Evolutionary conservation across 164 flowering plant species (phyloP).

Genomic region (Pachysandra terminalis): DNA sequence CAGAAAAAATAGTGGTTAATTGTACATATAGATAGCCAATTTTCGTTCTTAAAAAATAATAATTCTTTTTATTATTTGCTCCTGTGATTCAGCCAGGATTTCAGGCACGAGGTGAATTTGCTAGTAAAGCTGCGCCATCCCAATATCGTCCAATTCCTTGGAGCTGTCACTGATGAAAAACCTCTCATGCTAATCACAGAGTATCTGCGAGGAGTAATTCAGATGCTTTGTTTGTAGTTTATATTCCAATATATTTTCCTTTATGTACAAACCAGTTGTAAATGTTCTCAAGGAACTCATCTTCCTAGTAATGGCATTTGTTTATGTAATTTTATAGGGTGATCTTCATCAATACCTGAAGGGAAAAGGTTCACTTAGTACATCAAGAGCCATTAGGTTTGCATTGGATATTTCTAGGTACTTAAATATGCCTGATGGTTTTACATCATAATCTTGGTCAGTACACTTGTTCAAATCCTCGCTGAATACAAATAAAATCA

Average conservation of each 20-base stretch:
- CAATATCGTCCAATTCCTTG: slow-evolving; percentile 95
- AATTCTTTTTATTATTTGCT: slow-evolving; percentile 4
- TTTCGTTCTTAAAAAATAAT: too few species aligned
- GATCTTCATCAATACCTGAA: slow-evolving; percentile 98
- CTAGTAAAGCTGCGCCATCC: slow-evolving; percentile 99
- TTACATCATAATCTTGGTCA: too few species aligned
- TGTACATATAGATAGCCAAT: background rate
- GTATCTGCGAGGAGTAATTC: slow-evolving; percentile 84
- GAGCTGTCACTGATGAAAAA: slow-evolving; percentile 97
- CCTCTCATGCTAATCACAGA: slow-evolving; percentile 97
- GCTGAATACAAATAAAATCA: background rate
- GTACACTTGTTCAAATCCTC: background rate
- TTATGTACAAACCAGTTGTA: too few species aligned
- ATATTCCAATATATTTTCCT: slow-evolving; percentile 1
- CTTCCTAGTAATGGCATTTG: slow-evolving; percentile 8
- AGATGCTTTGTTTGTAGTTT: background rate
- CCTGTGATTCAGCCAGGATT: slow-evolving; percentile 78
- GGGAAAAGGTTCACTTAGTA: slow-evolving; percentile 83
- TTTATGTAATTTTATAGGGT: too few species aligned
- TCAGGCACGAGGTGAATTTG: slow-evolving; percentile 94
- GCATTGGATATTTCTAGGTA: slow-evolving; percentile 98
- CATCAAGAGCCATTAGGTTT: slow-evolving; percentile 79
- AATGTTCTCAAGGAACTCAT: too few species aligned
- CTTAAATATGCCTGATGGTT: background rate
- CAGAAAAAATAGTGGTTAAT: background rate